These are phyloP conservation scores for Pythium aphanidermatum DNA, from an alignment of 352 stramenopile species.

Conservation along the genomic window DNA sequence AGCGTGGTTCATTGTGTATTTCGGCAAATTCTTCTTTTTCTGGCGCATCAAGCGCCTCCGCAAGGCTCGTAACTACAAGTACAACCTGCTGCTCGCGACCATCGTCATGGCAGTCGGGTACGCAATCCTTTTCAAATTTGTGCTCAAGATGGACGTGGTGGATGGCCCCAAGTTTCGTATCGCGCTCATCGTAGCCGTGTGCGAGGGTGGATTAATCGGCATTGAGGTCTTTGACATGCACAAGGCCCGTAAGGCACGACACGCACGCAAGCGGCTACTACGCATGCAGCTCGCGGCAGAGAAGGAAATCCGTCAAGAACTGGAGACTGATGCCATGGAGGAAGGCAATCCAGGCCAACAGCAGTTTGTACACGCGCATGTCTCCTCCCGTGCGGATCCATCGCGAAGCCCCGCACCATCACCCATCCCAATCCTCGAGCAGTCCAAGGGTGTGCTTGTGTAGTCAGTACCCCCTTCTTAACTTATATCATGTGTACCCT, in stretches of 20 bases:
- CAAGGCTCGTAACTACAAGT: conserved; percentile 76
- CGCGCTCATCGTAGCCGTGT: conserved; percentile 51
- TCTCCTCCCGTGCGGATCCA: too few relatives aligned
- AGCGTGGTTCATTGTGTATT: conserved; percentile 74
- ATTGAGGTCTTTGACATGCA: conserved; percentile 73
- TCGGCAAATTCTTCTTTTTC: conserved; percentile 75
- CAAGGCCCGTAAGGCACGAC: conserved; percentile 46
- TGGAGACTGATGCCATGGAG: conserved; percentile 6
- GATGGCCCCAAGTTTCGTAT: conserved; percentile 53
- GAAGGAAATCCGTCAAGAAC: conserved; percentile 8
- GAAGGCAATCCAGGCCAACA: too few relatives aligned
- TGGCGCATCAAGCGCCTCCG: conserved; percentile 70
- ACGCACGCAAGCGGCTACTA: conserved; percentile 50
- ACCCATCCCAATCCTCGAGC: too few relatives aligned
- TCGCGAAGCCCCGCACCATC: too few relatives aligned
- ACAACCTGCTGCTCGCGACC: conserved; percentile 69
- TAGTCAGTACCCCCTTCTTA: too few relatives aligned
- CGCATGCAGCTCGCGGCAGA: conserved; percentile 32
- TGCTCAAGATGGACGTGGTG: conserved; percentile 58
- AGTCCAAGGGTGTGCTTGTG: conserved; percentile 14
- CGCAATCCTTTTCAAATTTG: conserved; percentile 36
- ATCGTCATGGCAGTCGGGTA: conserved; percentile 50
- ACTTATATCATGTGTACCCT: too few relatives aligned
- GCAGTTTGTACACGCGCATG: too few relatives aligned
- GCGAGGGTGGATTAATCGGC: conserved; percentile 57